phyloP scores from a whole-genome alignment of 2,329 filamentous ascomycete genomes.

The Fusarium cyanostomum region DNA sequence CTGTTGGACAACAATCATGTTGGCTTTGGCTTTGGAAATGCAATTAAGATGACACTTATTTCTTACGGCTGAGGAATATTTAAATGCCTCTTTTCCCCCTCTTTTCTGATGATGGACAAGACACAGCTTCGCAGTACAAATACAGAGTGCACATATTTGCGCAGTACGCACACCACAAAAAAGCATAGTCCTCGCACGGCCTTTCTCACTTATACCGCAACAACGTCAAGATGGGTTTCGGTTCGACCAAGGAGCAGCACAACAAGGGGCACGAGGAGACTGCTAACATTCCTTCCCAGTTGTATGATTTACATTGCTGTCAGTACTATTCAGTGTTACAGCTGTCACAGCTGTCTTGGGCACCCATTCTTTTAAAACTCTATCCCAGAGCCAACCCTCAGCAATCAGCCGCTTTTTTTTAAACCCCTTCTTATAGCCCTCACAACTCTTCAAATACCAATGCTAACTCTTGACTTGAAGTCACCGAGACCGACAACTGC shows the following conservation, averaged over 20 bases:
- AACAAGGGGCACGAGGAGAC: conserved; percentile 41
- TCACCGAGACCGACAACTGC: conserved; percentile 69
- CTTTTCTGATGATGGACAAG: not conserved
- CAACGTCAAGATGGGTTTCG: conserved; percentile 40
- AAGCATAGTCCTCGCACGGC: not conserved
- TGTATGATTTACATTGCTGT: conserved; percentile 63
- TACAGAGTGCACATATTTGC: not conserved
- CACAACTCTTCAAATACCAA: not conserved
- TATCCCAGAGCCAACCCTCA: too few relatives aligned
- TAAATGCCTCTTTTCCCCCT: conserved; percentile 11
- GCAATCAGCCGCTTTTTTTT: not conserved
- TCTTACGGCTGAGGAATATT: conserved; percentile 2
- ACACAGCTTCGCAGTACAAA: not conserved
- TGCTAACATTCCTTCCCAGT: conserved; percentile 51
- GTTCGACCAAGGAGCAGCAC: conserved; percentile 38
- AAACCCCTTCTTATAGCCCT: too few relatives aligned
- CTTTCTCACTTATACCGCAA: not conserved
- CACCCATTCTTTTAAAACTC: too few relatives aligned
- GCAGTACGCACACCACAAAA: not conserved
- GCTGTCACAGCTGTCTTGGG: not conserved
- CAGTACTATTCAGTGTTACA: not conserved
- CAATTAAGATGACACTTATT: not conserved
- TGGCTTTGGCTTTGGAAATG: conserved; percentile 2
- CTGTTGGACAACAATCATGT: not conserved
- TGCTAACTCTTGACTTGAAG: conserved; percentile 12